A percentile compares a stretch with the other conserved stretches of the same genome.
Conservation (phyloP, 768 basidiomycete species). For the Wakefieldia striispora region DNA sequence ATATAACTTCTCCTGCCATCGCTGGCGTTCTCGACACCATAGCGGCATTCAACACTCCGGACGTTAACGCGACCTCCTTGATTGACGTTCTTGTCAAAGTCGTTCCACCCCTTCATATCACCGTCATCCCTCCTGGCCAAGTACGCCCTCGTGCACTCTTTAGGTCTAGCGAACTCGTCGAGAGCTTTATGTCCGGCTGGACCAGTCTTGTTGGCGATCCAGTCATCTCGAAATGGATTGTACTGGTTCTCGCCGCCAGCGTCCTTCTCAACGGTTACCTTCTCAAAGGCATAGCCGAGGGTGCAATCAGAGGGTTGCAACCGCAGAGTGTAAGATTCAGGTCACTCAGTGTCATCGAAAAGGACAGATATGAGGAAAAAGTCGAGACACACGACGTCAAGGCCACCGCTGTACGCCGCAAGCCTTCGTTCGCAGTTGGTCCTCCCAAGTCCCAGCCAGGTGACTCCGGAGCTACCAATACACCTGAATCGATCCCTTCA, state of each 20-base stretch:
- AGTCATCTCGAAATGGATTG: slow-evolving; percentile 92
- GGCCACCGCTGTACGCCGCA: slow-evolving; percentile 11
- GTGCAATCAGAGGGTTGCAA: slow-evolving; percentile 35
- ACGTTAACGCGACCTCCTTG: slow-evolving; percentile 17
- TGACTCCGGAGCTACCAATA: slow-evolving; percentile 17
- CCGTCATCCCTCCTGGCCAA: slow-evolving; percentile 38
- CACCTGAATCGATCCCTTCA: slow-evolving; percentile 18
- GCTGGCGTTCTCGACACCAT: slow-evolving; percentile 57
- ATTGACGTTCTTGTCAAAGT: slow-evolving; percentile 58
- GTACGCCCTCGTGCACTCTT: slow-evolving; percentile 31
- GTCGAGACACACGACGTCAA: slow-evolving; percentile 14
- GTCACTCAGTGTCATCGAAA: slow-evolving; percentile 22
- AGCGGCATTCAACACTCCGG: slow-evolving; percentile 33
- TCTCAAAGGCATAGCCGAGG: slow-evolving; percentile 79
- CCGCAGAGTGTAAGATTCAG: slow-evolving; percentile 29
- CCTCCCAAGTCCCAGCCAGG: slow-evolving; percentile 13
- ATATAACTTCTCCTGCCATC: slow-evolving; percentile 63
- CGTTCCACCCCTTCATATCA: slow-evolving; percentile 56
- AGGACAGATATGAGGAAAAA: slow-evolving; percentile 24
- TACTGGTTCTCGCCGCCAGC: slow-evolving; percentile 79
- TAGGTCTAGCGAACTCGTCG: slow-evolving; percentile 56
- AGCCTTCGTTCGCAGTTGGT: slow-evolving; percentile 27
- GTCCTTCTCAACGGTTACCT: slow-evolving; percentile 92
- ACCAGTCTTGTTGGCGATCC: slow-evolving; percentile 91
- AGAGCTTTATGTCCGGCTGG: slow-evolving; percentile 89